phyloP scores from a whole-genome alignment of 192 early-diverging fungal species.

The Entomortierella lignicola region DNA sequence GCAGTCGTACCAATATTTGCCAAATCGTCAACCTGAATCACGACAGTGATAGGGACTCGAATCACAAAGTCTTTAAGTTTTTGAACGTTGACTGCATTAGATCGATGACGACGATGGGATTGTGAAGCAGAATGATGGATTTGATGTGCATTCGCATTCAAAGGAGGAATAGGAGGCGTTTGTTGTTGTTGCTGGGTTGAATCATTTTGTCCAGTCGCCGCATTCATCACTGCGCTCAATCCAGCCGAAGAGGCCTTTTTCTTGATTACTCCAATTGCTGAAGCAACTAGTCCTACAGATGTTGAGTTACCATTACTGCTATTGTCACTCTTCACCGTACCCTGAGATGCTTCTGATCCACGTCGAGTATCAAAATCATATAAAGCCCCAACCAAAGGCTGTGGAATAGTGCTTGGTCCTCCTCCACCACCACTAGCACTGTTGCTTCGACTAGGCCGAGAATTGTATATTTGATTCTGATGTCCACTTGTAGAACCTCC shows the following conservation, averaged over 20 bases:
- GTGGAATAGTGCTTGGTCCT: background rate
- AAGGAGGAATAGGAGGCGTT: background rate
- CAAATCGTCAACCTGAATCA: conserved; percentile 32
- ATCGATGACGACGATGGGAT: conserved; percentile 6
- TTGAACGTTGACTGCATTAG: conserved; percentile 5
- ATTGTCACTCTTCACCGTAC: conserved; percentile 9
- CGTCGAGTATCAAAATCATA: conserved; percentile 9
- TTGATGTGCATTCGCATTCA: background rate
- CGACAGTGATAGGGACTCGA: conserved; percentile 34
- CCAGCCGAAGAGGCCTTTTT: conserved; percentile 22
- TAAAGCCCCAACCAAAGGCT: background rate
- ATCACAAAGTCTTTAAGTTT: conserved; percentile 49
- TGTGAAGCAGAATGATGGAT: background rate
- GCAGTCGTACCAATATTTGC: conserved; percentile 2
- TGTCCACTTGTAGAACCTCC: background rate
- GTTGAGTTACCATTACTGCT: background rate
- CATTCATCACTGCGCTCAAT: conserved; percentile 14
- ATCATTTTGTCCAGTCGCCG: background rate
- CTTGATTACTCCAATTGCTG: conserved; percentile 22
- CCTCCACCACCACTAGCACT: background rate
- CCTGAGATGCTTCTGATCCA: conserved; percentile 20
- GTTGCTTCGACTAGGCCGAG: conserved; percentile 13
- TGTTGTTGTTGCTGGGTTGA: background rate
- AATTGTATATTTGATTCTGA: background rate
- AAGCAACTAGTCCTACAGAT: conserved; percentile 10